phyloP scores from a whole-genome alignment of 2,329 filamentous ascomycete genomes.

The Diaporthe aspalathi region DNA sequence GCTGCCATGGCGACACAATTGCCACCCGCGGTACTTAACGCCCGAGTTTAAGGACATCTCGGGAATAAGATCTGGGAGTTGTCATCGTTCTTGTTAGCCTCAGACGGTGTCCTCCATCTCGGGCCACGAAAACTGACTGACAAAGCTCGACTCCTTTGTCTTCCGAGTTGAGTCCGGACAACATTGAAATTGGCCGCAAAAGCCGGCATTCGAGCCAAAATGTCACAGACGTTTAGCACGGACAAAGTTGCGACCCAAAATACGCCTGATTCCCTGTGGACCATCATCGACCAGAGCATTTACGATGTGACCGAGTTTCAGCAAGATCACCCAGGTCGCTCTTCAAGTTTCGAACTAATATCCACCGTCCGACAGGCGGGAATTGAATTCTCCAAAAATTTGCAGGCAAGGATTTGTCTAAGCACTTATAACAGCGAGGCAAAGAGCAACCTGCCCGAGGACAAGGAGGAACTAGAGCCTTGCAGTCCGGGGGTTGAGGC shows the following conservation, averaged over 20 bases:
- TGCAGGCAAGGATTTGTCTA: slow-evolving; percentile 73
- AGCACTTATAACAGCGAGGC: slow-evolving; percentile 82
- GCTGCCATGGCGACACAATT: not conserved
- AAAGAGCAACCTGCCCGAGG: slow-evolving; percentile 83
- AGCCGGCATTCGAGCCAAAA: slow-evolving; percentile 54
- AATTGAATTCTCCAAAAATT: slow-evolving; percentile 74
- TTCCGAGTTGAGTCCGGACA: not conserved
- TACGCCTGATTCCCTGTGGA: slow-evolving; percentile 86
- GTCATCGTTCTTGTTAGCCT: not conserved
- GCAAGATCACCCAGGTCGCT: slow-evolving; percentile 83
- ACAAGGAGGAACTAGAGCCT: slow-evolving; percentile 79
- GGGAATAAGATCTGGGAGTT: too few species aligned
- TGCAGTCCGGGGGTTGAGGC: slow-evolving; percentile 92
- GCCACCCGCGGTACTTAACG: not conserved
- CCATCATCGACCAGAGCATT: slow-evolving; percentile 93
- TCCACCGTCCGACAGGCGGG: slow-evolving; percentile 55
- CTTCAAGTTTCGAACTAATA: not conserved
- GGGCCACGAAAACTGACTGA: not conserved
- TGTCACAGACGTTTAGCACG: slow-evolving; percentile 88
- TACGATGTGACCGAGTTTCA: slow-evolving; percentile 93
- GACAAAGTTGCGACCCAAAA: slow-evolving; percentile 92
- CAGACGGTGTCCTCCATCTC: not conserved
- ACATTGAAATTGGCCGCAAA: not conserved
- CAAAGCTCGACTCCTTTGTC: not conserved
- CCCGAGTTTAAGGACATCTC: not conserved